Evolutionary conservation across 2,329 filamentous ascomycete species (phyloP).

Genomic region (Ophiocordyceps polyrhachis-furcata): DNA sequence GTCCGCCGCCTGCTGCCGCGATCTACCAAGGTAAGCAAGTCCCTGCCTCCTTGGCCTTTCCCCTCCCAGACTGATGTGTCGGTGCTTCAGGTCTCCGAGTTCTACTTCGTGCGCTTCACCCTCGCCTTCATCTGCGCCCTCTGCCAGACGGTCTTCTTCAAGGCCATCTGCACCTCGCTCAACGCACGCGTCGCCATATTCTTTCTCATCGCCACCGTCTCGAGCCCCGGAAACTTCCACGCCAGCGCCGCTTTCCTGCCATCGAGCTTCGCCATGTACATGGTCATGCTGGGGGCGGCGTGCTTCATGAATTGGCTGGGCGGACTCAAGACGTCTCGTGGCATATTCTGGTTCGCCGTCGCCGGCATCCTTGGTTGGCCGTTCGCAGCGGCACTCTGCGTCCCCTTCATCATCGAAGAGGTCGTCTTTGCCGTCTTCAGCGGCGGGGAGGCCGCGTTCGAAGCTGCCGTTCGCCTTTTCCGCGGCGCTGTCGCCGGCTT

Average conservation of each 20-base stretch:
- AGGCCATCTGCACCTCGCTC: constrained; percentile 55
- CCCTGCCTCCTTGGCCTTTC: neutral
- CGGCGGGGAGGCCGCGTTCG: constrained; percentile 38
- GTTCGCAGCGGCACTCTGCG: constrained; percentile 65
- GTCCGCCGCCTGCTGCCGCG: constrained; percentile 44
- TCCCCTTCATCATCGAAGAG: constrained; percentile 71
- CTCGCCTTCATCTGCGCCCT: constrained; percentile 62
- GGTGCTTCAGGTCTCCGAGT: constrained; percentile 40
- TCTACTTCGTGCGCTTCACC: constrained; percentile 66
- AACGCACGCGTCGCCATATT: constrained; percentile 72
- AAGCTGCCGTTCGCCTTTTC: constrained; percentile 39
- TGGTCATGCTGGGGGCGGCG: constrained; percentile 65
- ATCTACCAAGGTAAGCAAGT: constrained; percentile 36
- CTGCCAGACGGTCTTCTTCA: constrained; percentile 68
- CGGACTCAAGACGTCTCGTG: constrained; percentile 60
- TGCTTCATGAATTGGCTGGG: constrained; percentile 82
- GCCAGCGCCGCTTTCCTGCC: constrained; percentile 74
- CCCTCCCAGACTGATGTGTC: neutral
- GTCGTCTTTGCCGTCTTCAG: constrained; percentile 35
- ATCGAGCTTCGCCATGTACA: constrained; percentile 95
- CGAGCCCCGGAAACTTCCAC: constrained; percentile 86
- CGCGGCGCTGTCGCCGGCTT: constrained; percentile 50
- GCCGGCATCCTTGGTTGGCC: constrained; percentile 86
- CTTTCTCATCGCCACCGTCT: constrained; percentile 58
- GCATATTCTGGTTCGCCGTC: constrained; percentile 78